Base-by-base conservation (phyloP, 2,329 filamentous ascomycete species). In the Neofusicoccum umdonicola region DNA sequence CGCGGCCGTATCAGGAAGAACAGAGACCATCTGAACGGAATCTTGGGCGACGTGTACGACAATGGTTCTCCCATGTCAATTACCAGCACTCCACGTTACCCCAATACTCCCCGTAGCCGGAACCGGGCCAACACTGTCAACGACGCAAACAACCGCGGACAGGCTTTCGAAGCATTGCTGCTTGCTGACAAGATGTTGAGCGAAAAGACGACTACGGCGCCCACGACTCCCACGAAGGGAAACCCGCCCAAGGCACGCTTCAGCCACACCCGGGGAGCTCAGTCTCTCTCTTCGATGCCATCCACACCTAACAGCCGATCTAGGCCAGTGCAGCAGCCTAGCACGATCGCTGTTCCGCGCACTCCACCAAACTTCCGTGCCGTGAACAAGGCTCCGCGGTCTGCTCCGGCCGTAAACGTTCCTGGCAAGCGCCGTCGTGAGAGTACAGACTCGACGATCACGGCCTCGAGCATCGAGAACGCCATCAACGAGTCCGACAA, bases 1-100 rank as follows among this genome's bases (percentile, higher is more conserved):
- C 86, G 93, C 65, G 91, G 88, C 67, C 89, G 94, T 19, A 96
- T 98, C 68, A 87, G 90, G 47, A 92, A 96, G 75, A 97, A 97
- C 73, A 84, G 94, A 67, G 91, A 96, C 73, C 93, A 96, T 72
- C 88, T 96, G 70, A 90, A 91, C 65, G 63, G 63, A 13, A 51
- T 66, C 56, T 17, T 66, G 22, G 63, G 56, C 8, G 63, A 57
- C 19, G 64, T 69, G 41, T 85, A 85, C 31, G 85, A 96, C 56
- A 89, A 90, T 71, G 90, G 65, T 45, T 76, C 91, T 70, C 90
- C 91, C 1, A 89, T 90, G 13, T 77, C 76, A 15, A 71, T 72
- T 15, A 70, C 76, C 27, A 88, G 87, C 58, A 71, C 74, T 50
- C 69, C 79, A 62, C 71, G 71, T 34, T 63, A 69, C 67, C 22